Base-by-base conservation (phyloP, 129 eudicot species). In the Scalesia atractyloides region DNA sequence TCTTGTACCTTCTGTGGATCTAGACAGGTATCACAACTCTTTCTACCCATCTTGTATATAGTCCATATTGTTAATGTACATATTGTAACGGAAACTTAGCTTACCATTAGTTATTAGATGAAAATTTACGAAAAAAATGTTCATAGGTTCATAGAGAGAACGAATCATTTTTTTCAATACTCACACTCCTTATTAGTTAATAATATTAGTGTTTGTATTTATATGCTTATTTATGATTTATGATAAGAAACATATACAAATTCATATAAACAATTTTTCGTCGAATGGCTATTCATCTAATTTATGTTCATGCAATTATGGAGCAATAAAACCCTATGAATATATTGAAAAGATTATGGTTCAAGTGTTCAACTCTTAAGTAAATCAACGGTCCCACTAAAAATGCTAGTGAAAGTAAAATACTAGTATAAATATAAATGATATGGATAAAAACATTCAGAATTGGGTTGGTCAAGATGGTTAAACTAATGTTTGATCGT, bases 341-440 rank as follows among this genome's bases (percentile, higher is more conserved):
- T 33, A n/a, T 1, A 36, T n/a, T 0, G 26, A 63, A 63, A 62
- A 34, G 9, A 36, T n/a, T 1, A 15, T 57, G 64, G 59, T 24
- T 67, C 37, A 48, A 48, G 13, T 22, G 59, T 24, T 67, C 37
- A 48, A 48, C 26, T 22, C 22, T 41, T 8, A 59, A 62, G 36
- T 63, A 74, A 44, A 62, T 74, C 70, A 74, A 64, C 20, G 63
- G 24, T 44, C 75, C 59, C 30, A 76, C 30, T 58, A 62, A 76
- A 46, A 76, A 57, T 68, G 46, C 51, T 18, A 68, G 11, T 68
- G 75, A 68, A 56, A 57, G 81, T 76, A 33, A 66, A 30, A 75
- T 51, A 46, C 13, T 0, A 75, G 20, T 65, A 17, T 13, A 1
- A 74, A 36, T 64, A 16, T 1, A 49, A 48, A 74, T 62, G 14